Base-by-base conservation (phyloP, 2,329 filamentous ascomycete species). In the Hymenoscyphus salicellus region DNA sequence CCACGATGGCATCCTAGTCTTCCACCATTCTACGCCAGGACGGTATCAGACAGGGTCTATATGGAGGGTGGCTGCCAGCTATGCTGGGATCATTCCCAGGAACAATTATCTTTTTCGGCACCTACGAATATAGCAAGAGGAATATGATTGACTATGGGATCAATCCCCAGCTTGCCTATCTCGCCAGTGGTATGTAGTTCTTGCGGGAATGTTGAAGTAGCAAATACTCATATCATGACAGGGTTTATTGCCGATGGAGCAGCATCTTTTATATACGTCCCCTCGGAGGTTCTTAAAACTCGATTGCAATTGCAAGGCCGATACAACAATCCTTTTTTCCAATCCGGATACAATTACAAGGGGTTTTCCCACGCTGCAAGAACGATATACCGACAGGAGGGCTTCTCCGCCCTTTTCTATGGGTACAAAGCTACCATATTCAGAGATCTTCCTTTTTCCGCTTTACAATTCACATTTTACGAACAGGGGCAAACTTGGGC, bases 211-310 rank as follows among this genome's bases (percentile, higher is more conserved):
- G 30, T n/a, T n/a, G 43, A 52, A 58, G 36, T 49, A 56, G 49
- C 38, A 52, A 49, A 58, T 56, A 49, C 62, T 66, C 62, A 69
- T 58, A 60, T 17, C 36, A 38, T 28, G 36, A 6, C 68, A 93
- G 92, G 94, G n/a, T 93, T 98, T 72, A 76, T 97, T 65, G 95
- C 94, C 66, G 95, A 99, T 75, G 83, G 97, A 26, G 94, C 92
- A 55, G 94, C 95, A 1, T 97, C 93, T 0, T 84, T 97, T 66
- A 85, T 97, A 65, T 99, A 99, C 75, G 96, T 99, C 4, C 96
- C 95, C 3, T 97, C 94, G 14, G 96, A 99, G 78, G 95, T 99
- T 5, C 84, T 99, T 71, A 99, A 99, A 78, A 99, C 95, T n/a
- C 88, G 95, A 28, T 82, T 98, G 58, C 95, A 99, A 76, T 84